Evolutionary conservation across 257 asterid genomes (phyloP).

Genomic region (Solanum pinnatisectum): DNA sequence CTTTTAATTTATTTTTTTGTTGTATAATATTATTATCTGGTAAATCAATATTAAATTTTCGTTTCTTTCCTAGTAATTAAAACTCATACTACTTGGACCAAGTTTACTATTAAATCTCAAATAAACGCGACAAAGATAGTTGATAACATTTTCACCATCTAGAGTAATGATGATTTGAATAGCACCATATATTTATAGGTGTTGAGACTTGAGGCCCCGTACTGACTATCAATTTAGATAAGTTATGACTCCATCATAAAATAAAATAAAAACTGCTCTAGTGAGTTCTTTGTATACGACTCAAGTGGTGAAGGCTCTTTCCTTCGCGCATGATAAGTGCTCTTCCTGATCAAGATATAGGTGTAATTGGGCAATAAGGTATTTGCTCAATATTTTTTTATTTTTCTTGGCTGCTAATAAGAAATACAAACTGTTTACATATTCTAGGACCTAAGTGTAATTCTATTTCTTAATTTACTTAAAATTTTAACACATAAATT

Average conservation of each 20-base stretch:
- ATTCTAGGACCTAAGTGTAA: neutral
- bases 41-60: neutral
- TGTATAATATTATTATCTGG: neutral
- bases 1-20: neutral
- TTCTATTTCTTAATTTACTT: neutral
- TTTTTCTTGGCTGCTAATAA: neutral
- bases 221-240: too few species aligned
- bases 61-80: neutral
- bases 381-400: neutral
- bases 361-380: neutral
- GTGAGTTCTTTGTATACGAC: neutral
- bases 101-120: neutral
- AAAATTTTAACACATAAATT: neutral
- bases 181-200: neutral
- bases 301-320: neutral
- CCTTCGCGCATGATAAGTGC: neutral
- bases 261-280: neutral
- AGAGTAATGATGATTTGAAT: neutral
- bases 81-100: neutral
- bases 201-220: too few species aligned
- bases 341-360: neutral
- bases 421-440: neutral
- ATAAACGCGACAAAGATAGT: too few species aligned
- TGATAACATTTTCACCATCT: neutral
- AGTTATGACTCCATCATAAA: neutral